Evolutionary conservation across 1,139 yeast species (phyloP), one percentile per base, ranked within the genome.

Genomic region (Suhomyces atakaporum): DNA sequence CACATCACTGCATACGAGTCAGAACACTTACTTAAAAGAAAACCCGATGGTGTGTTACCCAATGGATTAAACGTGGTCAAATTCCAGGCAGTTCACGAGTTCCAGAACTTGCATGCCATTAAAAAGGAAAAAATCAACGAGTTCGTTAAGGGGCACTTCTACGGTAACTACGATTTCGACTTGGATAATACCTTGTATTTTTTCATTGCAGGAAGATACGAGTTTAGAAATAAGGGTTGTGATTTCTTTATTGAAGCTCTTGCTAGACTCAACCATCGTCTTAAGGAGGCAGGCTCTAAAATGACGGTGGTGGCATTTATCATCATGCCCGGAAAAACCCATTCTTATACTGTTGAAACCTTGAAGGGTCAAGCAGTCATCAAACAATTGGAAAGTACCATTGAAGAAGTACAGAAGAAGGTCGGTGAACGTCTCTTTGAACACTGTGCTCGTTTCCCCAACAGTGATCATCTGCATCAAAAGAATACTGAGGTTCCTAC

Each of bases 1-100:
- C 95, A 92, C 56, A 92, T 92, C 53, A 92, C 98, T 24, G 98
- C 97, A 6, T 86, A 79, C 56, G 98, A 92, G 64, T 74, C 92
- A 6, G 98, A 92, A 64, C 96, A 90, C 62, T 71, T 92, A 60
- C 75, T 92, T 53, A 92, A 90, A 60, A 77, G 98, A 47, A 90
- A 90, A 60, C 98, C 98, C 2, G 98, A 92, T 57, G 98, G 98
- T 2, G 97, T 92, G 22, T 75, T 92, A 56, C 98, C 98, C 41
- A 92, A 92, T 58, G 98, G 98, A 31, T 75, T 92, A 49, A 92
- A 92, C 59, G 97, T 92, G 40, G 89, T 89, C 49, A 92, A 92
- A 68, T 92, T 92, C 66, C 94, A 87, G 54, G 97, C 97, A 2
- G 95, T 90, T 49, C 98, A 92, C 62, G 98, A 92, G 66, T 92